A percentile compares a stretch with the other conserved stretches of the same genome.
These are phyloP conservation scores for Xylaria digitata DNA, from an alignment of 2,329 filamentous ascomycete species.

Conservation along the genomic window DNA sequence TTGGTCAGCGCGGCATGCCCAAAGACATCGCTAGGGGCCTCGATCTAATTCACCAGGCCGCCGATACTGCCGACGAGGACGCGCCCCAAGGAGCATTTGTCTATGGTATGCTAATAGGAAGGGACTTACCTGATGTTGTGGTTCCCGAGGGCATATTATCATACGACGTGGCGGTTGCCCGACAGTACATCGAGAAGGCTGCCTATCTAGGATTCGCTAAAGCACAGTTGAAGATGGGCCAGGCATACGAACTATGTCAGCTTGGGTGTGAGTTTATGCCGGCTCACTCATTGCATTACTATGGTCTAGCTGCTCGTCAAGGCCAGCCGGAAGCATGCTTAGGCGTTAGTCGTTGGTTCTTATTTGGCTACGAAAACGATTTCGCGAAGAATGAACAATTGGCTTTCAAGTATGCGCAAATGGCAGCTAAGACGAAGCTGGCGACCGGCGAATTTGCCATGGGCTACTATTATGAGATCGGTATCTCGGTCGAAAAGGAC, in stretches of 20 bases:
- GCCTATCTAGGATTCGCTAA: constrained; percentile 96
- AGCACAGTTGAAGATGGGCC: constrained; percentile 96
- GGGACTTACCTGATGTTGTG: constrained; percentile 89
- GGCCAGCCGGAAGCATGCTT: constrained; percentile 94
- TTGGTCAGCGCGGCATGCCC: constrained; percentile 90
- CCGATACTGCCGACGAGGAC: constrained; percentile 92
- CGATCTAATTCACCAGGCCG: constrained; percentile 84
- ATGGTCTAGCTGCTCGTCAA: constrained; percentile 89
- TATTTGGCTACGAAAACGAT: constrained; percentile 91
- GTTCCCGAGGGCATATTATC: constrained; percentile 78
- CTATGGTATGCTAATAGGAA: constrained; percentile 91
- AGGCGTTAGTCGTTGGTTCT: constrained; percentile 97
- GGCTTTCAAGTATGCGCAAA: constrained; percentile 89
- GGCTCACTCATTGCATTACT: constrained; percentile 92
- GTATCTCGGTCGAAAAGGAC: constrained; percentile 88
- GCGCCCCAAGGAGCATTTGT: constrained; percentile 96
- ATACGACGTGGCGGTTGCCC: constrained; percentile 77
- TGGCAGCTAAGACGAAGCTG: constrained; percentile 83
- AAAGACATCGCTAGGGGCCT: constrained; percentile 84
- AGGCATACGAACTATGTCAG: constrained; percentile 93
- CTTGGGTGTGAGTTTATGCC: constrained; percentile 96
- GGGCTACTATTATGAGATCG: constrained; percentile 97
- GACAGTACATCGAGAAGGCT: constrained; percentile 93
- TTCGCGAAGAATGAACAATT: constrained; percentile 97
- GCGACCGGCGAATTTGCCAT: constrained; percentile 95